Percentiles rank a stretch among this genome's conserved stretches.
phyloP scores from a whole-genome alignment of 306 rosid genomes.

The Canavalia ensiformis region DNA sequence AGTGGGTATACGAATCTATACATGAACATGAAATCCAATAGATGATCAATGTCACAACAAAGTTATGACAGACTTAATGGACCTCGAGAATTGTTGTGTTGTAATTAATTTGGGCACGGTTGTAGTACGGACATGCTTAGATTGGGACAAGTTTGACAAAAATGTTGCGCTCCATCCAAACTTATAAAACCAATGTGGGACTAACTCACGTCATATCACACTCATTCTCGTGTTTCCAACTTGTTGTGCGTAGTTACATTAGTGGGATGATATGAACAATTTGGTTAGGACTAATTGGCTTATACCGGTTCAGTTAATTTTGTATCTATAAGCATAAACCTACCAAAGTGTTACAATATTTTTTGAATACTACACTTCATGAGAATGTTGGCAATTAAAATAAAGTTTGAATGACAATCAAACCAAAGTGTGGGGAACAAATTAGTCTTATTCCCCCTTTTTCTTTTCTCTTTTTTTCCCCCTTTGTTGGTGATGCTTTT shows the following conservation, averaged over 20 bases:
- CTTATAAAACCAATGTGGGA: neutral
- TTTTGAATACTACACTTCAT: neutral
- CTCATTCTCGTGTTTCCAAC: neutral
- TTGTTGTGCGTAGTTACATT: neutral
- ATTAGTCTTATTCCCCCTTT: neutral
- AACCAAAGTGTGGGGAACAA: constrained; percentile 5
- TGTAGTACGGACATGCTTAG: neutral
- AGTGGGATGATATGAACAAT: neutral
- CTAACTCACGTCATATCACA: neutral
- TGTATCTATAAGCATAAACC: neutral
- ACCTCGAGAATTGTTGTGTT: constrained; percentile 7
- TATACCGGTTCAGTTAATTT: neutral
- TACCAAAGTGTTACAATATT: neutral
- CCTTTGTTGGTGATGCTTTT: constrained; percentile 18
- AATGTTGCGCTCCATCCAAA: neutral
- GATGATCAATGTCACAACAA: constrained; percentile 32
- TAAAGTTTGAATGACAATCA: neutral
- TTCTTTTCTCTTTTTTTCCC: constrained; percentile 10
- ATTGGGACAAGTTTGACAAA: neutral
- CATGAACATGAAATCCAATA: neutral
- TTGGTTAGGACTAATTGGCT: constrained; percentile 5
- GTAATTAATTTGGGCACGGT: constrained; percentile 10
- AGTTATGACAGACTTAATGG: constrained; percentile 18
- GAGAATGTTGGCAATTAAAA: neutral
- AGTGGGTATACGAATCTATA: neutral